Evolutionary conservation across 73 alveolate genomes (phyloP).

Genomic region (Symbiodinium natans): DNA sequence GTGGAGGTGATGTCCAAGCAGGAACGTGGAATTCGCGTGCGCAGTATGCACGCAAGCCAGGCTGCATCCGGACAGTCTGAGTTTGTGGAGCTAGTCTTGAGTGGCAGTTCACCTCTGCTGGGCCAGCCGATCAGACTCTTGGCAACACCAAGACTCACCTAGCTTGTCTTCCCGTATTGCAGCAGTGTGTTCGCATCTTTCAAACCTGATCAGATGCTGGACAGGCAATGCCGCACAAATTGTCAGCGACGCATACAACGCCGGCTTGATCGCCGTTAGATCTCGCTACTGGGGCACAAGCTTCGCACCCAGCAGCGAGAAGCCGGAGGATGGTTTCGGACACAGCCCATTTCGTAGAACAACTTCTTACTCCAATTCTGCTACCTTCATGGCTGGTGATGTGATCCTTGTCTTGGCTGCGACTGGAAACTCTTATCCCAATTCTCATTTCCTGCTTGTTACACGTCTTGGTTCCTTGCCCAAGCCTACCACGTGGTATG

Average conservation of each 20-base stretch:
- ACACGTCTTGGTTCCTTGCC: conserved; percentile 68
- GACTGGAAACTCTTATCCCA: conserved; percentile 38
- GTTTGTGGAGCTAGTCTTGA: conserved; percentile 71
- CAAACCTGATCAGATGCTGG: neutral
- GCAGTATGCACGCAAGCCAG: conserved; percentile 72
- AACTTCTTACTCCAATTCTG: neutral
- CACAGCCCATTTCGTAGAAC: conserved; percentile 41
- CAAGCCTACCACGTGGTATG: conserved; percentile 1
- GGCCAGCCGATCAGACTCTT: conserved; percentile 61
- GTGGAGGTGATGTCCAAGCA: conserved; percentile 78
- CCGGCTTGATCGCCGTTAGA: conserved; percentile 70
- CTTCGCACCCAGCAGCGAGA: conserved; percentile 43
- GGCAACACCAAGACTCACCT: neutral
- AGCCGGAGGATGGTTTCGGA: neutral
- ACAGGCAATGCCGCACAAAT: conserved; percentile 68
- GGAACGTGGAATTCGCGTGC: conserved; percentile 79
- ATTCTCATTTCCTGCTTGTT: conserved; percentile 19
- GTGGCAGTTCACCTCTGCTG: conserved; percentile 40
- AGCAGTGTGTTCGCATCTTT: too few species aligned
- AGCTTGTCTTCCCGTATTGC: too few species aligned
- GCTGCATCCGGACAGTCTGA: conserved; percentile 64
- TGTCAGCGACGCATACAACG: conserved; percentile 78
- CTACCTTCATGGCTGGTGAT: conserved; percentile 39
- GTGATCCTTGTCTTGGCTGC: conserved; percentile 54
- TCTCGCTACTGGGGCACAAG: conserved; percentile 81